These are phyloP conservation scores for Cladorrhinum sp. DNA, from an alignment of 2,329 filamentous ascomycete species.

Conservation along the genomic window DNA sequence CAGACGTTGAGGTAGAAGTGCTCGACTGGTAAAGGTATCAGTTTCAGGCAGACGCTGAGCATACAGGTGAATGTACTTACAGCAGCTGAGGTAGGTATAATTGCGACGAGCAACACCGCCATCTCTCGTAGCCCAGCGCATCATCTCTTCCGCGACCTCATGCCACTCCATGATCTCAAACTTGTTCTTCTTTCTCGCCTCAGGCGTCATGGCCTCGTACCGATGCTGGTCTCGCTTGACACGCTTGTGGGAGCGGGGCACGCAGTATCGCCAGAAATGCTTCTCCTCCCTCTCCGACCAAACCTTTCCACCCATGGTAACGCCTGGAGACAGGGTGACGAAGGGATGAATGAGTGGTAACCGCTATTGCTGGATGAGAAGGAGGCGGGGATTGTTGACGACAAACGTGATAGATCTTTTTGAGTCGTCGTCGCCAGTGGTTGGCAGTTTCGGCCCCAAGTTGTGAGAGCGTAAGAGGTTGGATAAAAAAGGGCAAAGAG, in stretches of 20 bases:
- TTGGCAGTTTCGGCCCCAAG: too few species aligned
- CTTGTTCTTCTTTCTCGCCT: slow-evolving; percentile 21
- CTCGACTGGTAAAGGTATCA: slow-evolving; percentile 27
- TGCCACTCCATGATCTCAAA: slow-evolving; percentile 24
- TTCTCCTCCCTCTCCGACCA: slow-evolving; percentile 49
- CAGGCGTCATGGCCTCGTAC: slow-evolving; percentile 17
- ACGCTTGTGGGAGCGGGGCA: slow-evolving; percentile 30
- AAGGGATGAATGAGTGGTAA: not conserved
- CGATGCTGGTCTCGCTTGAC: slow-evolving; percentile 14
- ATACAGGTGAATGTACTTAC: slow-evolving; percentile 26
- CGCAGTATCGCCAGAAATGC: slow-evolving; percentile 44
- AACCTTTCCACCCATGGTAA: slow-evolving; percentile 49
- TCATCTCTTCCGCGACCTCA: not conserved
- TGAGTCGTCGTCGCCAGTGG: too few species aligned
- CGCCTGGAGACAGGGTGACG: too few species aligned
- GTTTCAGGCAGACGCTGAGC: not conserved
- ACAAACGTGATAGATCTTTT: too few species aligned
- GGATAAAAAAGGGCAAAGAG: not conserved
- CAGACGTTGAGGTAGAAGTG: slow-evolving; percentile 34
- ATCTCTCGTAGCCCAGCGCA: not conserved
- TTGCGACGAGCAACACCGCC: slow-evolving; percentile 21
- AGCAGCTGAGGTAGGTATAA: slow-evolving; percentile 30
- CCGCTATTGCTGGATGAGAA: too few species aligned
- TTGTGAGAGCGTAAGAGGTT: not conserved
- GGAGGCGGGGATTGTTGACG: too few species aligned